A percentile compares a stretch with the other conserved stretches of the same genome.
Evolutionary conservation across 2,329 filamentous ascomycete species (phyloP).

Genomic region (Lachnellula suecica): DNA sequence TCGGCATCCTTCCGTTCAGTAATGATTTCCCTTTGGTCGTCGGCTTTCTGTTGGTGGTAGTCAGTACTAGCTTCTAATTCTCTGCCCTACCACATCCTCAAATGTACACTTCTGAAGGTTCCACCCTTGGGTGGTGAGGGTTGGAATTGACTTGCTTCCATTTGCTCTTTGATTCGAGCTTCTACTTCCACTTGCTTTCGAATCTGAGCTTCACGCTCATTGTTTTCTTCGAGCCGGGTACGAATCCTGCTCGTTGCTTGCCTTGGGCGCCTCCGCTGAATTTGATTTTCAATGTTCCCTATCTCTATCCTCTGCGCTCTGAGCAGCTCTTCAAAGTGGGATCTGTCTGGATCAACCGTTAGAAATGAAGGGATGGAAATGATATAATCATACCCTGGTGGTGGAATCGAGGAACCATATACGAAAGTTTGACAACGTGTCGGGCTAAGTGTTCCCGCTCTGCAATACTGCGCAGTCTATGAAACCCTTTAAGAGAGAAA

Average conservation of each 20-base stretch:
- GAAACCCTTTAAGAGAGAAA: slow-evolving; percentile 45
- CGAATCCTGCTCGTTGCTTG: not conserved
- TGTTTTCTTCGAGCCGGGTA: not conserved
- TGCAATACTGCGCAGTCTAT: slow-evolving; percentile 47
- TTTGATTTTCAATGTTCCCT: slow-evolving; percentile 4
- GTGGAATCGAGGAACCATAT: slow-evolving; percentile 60
- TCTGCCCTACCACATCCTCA: no score
- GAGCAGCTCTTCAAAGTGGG: slow-evolving; percentile 5
- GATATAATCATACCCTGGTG: slow-evolving; percentile 46
- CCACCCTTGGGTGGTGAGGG: not conserved
- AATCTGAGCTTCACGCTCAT: not conserved
- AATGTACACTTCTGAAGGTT: not conserved
- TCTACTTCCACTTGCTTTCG: not conserved
- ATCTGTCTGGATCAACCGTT: slow-evolving; percentile 5
- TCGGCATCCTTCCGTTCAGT: slow-evolving; percentile 18
- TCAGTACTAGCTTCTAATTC: no score
- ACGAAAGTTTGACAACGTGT: slow-evolving; percentile 59
- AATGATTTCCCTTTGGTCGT: slow-evolving; percentile 25
- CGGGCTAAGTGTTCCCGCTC: slow-evolving; percentile 47
- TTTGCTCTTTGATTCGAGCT: not conserved
- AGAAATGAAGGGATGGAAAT: not conserved
- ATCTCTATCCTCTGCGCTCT: slow-evolving; percentile 6
- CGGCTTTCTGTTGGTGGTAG: slow-evolving; percentile 17
- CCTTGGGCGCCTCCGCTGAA: slow-evolving; percentile 4
- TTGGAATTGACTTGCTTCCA: not conserved